Evolutionary conservation across 2,329 filamentous ascomycete genomes (phyloP).

Genomic region (Elsinoe ampelina): DNA sequence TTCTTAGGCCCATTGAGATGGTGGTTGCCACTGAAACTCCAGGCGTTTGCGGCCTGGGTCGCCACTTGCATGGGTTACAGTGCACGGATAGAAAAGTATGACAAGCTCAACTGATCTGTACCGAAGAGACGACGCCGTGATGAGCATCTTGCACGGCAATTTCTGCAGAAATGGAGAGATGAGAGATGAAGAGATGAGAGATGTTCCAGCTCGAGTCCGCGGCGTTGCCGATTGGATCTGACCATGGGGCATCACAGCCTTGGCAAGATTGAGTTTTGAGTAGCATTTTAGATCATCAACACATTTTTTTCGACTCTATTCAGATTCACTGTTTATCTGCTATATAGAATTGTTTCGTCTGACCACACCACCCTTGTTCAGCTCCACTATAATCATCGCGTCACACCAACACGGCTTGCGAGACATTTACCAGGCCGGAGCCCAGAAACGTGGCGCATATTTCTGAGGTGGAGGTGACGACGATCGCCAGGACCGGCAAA

Average conservation of each 20-base stretch:
- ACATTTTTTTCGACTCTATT: not conserved
- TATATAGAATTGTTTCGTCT: not conserved
- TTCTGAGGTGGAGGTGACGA: not conserved
- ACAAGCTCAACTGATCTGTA: not conserved
- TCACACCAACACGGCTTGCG: not conserved
- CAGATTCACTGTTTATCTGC: no score
- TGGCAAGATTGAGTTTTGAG: not conserved
- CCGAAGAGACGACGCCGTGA: not conserved
- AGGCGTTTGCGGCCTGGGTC: not conserved
- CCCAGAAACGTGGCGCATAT: slow-evolving; percentile 2
- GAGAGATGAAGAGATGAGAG: not conserved
- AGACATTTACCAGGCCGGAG: not conserved
- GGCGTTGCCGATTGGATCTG: not conserved
- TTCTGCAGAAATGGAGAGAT: not conserved
- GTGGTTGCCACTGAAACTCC: not conserved
- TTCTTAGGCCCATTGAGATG: not conserved
- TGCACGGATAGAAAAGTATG: not conserved
- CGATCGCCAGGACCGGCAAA: not conserved
- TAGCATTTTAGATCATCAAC: not conserved
- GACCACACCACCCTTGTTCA: no score
- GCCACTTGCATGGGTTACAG: not conserved
- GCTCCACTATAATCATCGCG: no score
- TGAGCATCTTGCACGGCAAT: not conserved
- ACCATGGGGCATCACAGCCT: not conserved
- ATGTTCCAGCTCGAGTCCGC: not conserved